Base-by-base conservation (phyloP, 73 alveolate genomes). In the Uronychia binucleata region DNA sequence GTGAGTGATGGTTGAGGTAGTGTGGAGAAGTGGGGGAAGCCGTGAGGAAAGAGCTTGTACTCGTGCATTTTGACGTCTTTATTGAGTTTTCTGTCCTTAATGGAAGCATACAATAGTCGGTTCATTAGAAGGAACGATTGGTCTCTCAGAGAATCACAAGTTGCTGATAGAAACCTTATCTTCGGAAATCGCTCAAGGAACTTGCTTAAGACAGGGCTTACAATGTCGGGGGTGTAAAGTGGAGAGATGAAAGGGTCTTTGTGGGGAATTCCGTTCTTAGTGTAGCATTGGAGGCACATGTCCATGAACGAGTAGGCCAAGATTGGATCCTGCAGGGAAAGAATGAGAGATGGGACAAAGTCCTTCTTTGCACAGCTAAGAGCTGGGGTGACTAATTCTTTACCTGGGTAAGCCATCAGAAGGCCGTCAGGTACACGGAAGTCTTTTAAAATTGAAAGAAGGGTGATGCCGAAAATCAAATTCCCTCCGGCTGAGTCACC, bases 401-500 rank as follows among this genome's bases (percentile, higher is more conserved):
- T 84, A 76, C 86, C 85, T 30, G 99, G 99, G 86, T 98, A 98
- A 28, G 96, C 94, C 29, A 94, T 92, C 59, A 98, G 82, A 28
- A 98, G 81, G 74, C 98, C 97, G 92, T 97, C 98, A 34, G 99
- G 99, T 14, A 92, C 91, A 86, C 97, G 93, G 80, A 88, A 89
- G 14, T 93, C 94, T 88, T 90, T 91, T 57, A 86, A 79, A 26
- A 98, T 88, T 30, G 97, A 93, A 90, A 97, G 77, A 32, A 92
- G 89, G 77, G 98, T 93, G 57, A 96, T 67, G 19, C 98, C 97
- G 34, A 90, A 93, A 58, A 81, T 93, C 67, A 98, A 87, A 86
- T 98, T 98, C 33, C 99, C 99, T 8, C 99, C 99, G 0, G 99
- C 99, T 59, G 99, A 95, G 92, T 98, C 99, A 26, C 99, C 99